A percentile compares a stretch with the other conserved stretches of the same genome.
Conservation (phyloP, 768 basidiomycete genomes). For the Pleurotus platypus region DNA sequence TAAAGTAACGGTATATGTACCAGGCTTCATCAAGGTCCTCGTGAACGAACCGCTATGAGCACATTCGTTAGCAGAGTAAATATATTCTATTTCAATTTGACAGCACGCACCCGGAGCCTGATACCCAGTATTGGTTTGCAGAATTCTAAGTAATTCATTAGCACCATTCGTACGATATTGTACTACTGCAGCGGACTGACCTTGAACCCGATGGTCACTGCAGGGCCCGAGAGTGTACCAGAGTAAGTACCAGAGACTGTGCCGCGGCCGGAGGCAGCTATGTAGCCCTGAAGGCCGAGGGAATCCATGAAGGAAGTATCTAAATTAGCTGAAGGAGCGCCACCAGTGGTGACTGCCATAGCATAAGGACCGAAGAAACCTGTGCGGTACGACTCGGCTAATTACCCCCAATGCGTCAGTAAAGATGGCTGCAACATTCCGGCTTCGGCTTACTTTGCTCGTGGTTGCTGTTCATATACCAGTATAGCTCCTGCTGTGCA, state of each 20-base stretch:
- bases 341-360: slow-evolving; percentile 37
- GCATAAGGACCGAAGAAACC: slow-evolving; percentile 51
- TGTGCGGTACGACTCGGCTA: slow-evolving; percentile 35
- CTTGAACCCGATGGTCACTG: slow-evolving; percentile 41
- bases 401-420: neutral
- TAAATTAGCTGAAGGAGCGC: slow-evolving; percentile 35
- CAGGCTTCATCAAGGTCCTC: slow-evolving; percentile 43
- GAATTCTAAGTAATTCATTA: slow-evolving; percentile 26
- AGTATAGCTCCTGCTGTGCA: slow-evolving; percentile 46
- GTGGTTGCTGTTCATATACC: slow-evolving; percentile 45
- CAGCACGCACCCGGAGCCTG: slow-evolving; percentile 29
- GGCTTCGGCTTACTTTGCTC: slow-evolving; percentile 25
- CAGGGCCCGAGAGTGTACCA: slow-evolving; percentile 34
- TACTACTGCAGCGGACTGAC: slow-evolving; percentile 14
- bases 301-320: slow-evolving; percentile 41
- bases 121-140: slow-evolving; percentile 44
- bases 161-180: neutral
- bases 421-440: neutral
- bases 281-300: slow-evolving; percentile 41
- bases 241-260: slow-evolving; percentile 40
- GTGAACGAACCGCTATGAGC: slow-evolving; percentile 34
- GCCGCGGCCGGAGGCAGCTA: slow-evolving; percentile 39
- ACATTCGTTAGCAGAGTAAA: neutral
- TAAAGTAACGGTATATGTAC: slow-evolving; percentile 42
- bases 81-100: neutral